phyloP scores from a whole-genome alignment of 371 early-diverging fungal species.

The Parasitella parasitica region DNA sequence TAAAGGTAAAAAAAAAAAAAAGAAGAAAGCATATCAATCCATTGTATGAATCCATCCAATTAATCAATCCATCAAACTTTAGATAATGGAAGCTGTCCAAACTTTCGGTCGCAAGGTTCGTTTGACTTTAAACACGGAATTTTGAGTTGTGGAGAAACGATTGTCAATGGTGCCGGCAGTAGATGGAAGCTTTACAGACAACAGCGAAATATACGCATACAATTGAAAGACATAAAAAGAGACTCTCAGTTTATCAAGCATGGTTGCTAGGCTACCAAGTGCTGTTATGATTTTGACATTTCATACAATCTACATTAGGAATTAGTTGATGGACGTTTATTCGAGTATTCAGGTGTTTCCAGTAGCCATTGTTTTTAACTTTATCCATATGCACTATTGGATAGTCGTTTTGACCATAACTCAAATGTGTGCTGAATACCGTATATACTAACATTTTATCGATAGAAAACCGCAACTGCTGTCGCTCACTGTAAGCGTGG shows the following conservation, averaged over 20 bases:
- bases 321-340: background rate
- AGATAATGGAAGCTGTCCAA: constrained; percentile 56
- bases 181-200: background rate
- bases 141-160: background rate
- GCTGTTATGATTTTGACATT: background rate
- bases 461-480: constrained; percentile 98
- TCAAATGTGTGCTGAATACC: background rate
- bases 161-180: background rate
- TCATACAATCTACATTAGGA: background rate
- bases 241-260: too few relatives aligned
- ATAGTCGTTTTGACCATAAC: background rate
- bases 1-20: constrained; percentile 14
- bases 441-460: background rate
- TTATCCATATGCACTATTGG: background rate
- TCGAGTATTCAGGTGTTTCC: background rate
- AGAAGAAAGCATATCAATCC: constrained; percentile 5
- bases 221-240: too few relatives aligned
- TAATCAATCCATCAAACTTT: background rate
- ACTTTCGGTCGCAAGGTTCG: constrained; percentile 60
- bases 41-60: background rate
- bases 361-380: too few relatives aligned
- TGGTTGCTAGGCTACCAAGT: background rate
- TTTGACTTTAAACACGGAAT: background rate
- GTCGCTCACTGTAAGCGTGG: constrained; percentile 98
- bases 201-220: too few relatives aligned